Evolutionary conservation across 1,139 yeast genomes (phyloP).

Genomic region (Kazachstania sp.): DNA sequence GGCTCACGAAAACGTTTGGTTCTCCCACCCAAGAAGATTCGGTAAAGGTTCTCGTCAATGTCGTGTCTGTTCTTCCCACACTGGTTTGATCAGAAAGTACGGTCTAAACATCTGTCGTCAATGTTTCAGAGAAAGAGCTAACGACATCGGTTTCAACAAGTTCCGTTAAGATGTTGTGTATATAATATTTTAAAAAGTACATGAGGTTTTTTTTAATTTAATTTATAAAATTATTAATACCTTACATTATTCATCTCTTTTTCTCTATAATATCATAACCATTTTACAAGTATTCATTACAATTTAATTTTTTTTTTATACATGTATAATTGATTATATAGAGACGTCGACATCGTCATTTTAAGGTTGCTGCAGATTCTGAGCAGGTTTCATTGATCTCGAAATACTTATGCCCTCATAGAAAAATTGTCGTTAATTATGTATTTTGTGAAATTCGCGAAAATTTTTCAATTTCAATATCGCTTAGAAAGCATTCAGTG

Average conservation of each 20-base stretch:
- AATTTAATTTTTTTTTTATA: neutral
- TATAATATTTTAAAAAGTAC: neutral
- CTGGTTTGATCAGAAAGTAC: conserved; percentile 99
- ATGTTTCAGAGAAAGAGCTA: conserved; percentile 99
- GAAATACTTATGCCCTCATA: too few relatives aligned
- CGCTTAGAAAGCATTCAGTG: neutral
- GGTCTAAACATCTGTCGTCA: conserved; percentile 99
- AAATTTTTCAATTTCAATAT: too few relatives aligned
- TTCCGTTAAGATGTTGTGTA: conserved; percentile 59
- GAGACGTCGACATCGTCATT: neutral
- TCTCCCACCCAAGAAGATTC: conserved; percentile 99
- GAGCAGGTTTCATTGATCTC: too few relatives aligned
- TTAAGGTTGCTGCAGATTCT: too few relatives aligned
- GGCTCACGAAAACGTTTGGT: conserved; percentile 99
- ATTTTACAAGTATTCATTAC: conserved; percentile 1
- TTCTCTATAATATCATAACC: neutral
- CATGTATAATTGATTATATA: neutral
- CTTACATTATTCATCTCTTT: neutral
- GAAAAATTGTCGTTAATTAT: too few relatives aligned
- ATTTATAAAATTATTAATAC: neutral
- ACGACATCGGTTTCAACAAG: conserved; percentile 98
- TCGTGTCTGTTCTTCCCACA: conserved; percentile 98
- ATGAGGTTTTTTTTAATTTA: neutral
- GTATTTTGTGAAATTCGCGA: too few relatives aligned
- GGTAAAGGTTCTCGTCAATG: conserved; percentile 99